Base-by-base conservation (phyloP, 2,329 filamentous ascomycete species). In the Didymella exigua region DNA sequence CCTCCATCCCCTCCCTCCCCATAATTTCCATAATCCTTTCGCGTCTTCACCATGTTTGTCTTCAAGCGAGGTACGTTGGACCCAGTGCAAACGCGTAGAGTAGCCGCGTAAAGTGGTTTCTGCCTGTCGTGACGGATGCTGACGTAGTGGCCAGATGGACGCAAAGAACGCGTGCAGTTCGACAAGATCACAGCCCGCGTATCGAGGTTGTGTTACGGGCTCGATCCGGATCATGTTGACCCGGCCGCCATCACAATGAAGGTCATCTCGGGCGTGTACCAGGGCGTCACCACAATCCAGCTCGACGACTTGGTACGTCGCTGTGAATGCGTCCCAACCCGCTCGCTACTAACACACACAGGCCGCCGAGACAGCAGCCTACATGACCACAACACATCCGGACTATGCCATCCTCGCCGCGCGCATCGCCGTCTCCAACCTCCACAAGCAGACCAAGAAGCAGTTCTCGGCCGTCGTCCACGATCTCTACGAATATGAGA, bases 391-490 rank as follows among this genome's bases (percentile, higher is more conserved):
- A 68, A 99, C 93, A 60, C 95, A 99, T 77, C 95, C 95, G 71
- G 95, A 99, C 81, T 99, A 99, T 77, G 95, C 95, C 76, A 96
- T 98, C 75, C 91, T 99, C 56, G 95, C 95, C 63, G 95, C 95
- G 65, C 93, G 95, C 80, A 98, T 99, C 74, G 95, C 95, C 67
- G 95, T 99, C 50, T 99, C 95, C 73, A 99, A 99, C 82, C 89
- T 99, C 56, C 95, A 99, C 88, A 99, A 99, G 82, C 95, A 99
- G 84, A 99, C 95, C 63, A 98, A 98, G 86, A 99, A 99, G 84
- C 93, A 98, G 76, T 99, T 96, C 82, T 98, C 95, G n/a, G 83
- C 91, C 44, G 95, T 99, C 56, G 85, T 99, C 68, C 88, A 86
- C 69, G 95, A 99, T 71, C 86, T 99, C 36, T 97, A 93, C 81